Evolutionary conservation across 202 grass and related monocot genomes (phyloP), one percentile per base, ranked within the genome.

Genomic region (Digitaria exilis): DNA sequence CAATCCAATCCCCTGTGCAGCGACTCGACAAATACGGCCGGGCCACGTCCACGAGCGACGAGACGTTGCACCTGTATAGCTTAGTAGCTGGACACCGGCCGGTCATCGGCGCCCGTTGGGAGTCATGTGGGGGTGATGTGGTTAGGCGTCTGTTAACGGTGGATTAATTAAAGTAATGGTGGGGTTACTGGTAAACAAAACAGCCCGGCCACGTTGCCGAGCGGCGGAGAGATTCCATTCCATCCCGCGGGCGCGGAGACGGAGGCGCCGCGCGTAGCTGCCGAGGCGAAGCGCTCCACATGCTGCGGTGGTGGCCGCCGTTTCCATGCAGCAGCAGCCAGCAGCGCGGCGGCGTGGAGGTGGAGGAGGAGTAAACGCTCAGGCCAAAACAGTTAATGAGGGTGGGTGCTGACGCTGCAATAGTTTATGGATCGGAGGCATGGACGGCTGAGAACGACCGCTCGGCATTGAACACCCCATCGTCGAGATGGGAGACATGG

Each of bases 231-330:
- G 75, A 84, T 80, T 75, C 84, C n/a, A n/a, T 39, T 39, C 9
- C 60, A 48, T 17, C 43, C 45, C 18, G 85, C 54, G 24, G 49
- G 32, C 14, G 32, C 71, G 57, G 46, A 49, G 46, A 55, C 51
- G 51, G 51, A 21, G 51, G 2, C 50, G 50, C 4, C 11, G 71
- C 77, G 11, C 78, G 2, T n/a, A n/a, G 24, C 35, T 39, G 82
- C 65, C 83, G 57, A 82, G 78, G 57, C 77, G 37, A 46, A 60
- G 49, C 49, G 19, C 16, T 54, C 65, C 87, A 89, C 65, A 82
- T 89, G 82, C 71, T 5, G 18, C 72, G 49, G 24, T 59, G 24
- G 24, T 28, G 59, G 35, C 61, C 64, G 56, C 62, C 17, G 39
- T 58, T 58, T 59, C 63, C 76, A 52, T 35, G 44, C 11, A 34